These are phyloP conservation scores for Microthyrium microscopicum DNA, from an alignment of 2,329 filamentous ascomycete species.

Conservation along the genomic window DNA sequence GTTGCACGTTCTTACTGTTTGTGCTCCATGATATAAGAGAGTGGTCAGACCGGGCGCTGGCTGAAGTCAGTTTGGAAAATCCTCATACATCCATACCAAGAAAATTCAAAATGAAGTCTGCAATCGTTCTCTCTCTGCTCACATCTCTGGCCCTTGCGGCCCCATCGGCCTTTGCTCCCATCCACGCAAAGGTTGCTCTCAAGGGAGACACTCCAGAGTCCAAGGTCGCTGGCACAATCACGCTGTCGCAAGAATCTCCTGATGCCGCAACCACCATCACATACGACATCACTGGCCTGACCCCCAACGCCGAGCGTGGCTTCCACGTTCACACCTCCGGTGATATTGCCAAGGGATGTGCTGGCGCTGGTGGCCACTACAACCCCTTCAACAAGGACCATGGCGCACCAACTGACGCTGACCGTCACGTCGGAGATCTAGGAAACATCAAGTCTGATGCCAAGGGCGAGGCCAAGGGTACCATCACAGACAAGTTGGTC, in stretches of 20 bases:
- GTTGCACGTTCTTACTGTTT: no score
- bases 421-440: constrained; percentile 90
- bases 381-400: constrained; percentile 90
- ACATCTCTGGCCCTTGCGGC: no score
- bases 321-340: constrained; percentile 99
- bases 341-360: constrained; percentile 99
- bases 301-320: constrained; percentile 89
- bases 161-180: no score
- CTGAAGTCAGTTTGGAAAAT: no score
- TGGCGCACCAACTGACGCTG: constrained; percentile 66
- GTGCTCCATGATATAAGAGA: no score
- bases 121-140: no score
- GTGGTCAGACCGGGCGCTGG: no score
- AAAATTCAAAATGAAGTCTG: no score
- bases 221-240: constrained; percentile 83
- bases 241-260: constrained; percentile 86
- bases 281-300: constrained; percentile 85
- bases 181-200: no score
- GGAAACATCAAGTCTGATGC: constrained; percentile 94
- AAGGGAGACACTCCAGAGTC: no score
- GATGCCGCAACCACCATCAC: constrained; percentile 66
- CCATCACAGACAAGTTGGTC: constrained; percentile 61
- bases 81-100: no score
- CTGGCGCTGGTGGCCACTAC: constrained; percentile 94
- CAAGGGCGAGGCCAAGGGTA: constrained; percentile 78